These are phyloP conservation scores for Aspergillus sp. DNA, from an alignment of 2,329 filamentous ascomycete species.

Conservation along the genomic window DNA sequence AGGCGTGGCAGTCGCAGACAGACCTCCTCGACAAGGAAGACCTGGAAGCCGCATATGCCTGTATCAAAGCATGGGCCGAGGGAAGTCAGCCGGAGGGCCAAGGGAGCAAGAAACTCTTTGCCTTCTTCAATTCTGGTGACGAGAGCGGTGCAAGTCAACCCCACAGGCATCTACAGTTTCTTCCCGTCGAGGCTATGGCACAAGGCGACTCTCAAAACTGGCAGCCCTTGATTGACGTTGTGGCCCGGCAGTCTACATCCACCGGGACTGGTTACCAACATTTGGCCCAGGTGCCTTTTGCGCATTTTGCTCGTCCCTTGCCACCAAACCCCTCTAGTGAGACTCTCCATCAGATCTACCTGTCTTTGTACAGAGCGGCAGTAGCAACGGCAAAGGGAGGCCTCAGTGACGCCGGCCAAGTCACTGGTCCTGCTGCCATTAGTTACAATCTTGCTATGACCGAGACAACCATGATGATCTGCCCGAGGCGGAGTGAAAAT, in stretches of 20 bases:
- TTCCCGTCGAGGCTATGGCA: slow-evolving; percentile 49
- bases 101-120: slow-evolving; percentile 41
- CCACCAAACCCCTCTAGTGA: slow-evolving; percentile 43
- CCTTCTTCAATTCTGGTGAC: slow-evolving; percentile 53
- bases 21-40: slow-evolving; percentile 47
- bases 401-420: slow-evolving; percentile 18
- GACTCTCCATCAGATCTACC: slow-evolving; percentile 40
- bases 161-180: slow-evolving; percentile 51
- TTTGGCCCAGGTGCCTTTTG: slow-evolving; percentile 49
- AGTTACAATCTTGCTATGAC: slow-evolving; percentile 64
- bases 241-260: slow-evolving; percentile 17
- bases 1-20: slow-evolving; percentile 45
- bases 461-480: slow-evolving; percentile 54
- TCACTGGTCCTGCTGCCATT: slow-evolving; percentile 47
- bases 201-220: slow-evolving; percentile 40
- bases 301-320: slow-evolving; percentile 50
- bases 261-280: slow-evolving; percentile 26
- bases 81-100: slow-evolving; percentile 8
- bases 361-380: slow-evolving; percentile 45
- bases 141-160: slow-evolving; percentile 52
- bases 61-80: slow-evolving; percentile 43
- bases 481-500: slow-evolving; percentile 52
- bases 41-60: slow-evolving; percentile 44
- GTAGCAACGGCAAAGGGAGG: slow-evolving; percentile 32
- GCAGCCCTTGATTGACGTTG: slow-evolving; percentile 51